These are phyloP conservation scores for Thalassiosira hispida DNA, from an alignment of 352 stramenopile genomes.

Conservation along the genomic window DNA sequence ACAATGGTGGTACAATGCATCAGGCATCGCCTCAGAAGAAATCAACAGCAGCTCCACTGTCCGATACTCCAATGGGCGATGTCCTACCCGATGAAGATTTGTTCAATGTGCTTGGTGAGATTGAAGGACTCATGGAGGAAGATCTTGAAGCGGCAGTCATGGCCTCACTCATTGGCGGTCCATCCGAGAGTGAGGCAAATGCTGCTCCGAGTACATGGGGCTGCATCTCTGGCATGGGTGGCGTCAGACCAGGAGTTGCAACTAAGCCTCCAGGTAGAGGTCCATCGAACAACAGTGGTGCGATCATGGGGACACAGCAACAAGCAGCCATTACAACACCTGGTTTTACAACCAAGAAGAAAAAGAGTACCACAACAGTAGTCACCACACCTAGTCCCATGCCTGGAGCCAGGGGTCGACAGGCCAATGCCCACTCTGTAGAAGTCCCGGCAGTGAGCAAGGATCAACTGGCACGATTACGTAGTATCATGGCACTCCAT, in stretches of 20 bases:
- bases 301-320: slow-evolving; percentile 37
- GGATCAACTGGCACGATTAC: slow-evolving; percentile 61
- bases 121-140: slow-evolving; percentile 79
- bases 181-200: background rate
- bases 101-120: slow-evolving; percentile 65
- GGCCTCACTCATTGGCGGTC: slow-evolving; percentile 44
- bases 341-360: slow-evolving; percentile 43
- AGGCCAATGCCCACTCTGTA: slow-evolving; percentile 1
- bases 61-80: background rate
- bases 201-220: slow-evolving; percentile 5
- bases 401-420: background rate
- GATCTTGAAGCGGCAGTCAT: slow-evolving; percentile 77
- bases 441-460: slow-evolving; percentile 46
- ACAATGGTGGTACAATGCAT: background rate
- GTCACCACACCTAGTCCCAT: slow-evolving; percentile 36
- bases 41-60: background rate
- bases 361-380: slow-evolving; percentile 55
- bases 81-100: slow-evolving; percentile 32
- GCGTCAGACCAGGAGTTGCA: background rate
- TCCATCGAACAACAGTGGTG: slow-evolving; percentile 2
- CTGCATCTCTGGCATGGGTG: no score
- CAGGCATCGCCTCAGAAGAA: background rate
- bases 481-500: slow-evolving; percentile 64
- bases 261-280: background rate
- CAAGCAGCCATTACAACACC: slow-evolving; percentile 52